Evolutionary conservation across 1,284 basidiomycete genomes (phyloP).

Genomic region (Trichosporon sp.): DNA sequence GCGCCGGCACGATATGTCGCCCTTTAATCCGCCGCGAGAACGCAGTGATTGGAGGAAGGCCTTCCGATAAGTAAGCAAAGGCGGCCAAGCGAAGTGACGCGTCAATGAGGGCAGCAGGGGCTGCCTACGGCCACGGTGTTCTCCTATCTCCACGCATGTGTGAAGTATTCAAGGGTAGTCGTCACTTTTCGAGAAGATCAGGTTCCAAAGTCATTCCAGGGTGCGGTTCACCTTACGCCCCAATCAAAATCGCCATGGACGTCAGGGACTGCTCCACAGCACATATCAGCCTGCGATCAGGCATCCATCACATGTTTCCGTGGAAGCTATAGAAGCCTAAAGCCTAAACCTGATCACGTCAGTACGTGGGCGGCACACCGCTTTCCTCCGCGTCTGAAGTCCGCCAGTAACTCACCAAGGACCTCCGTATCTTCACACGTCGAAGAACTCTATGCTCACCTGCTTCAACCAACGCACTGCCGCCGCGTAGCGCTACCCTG

Average conservation of each 20-base stretch:
- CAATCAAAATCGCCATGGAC: neutral
- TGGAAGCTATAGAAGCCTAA: conserved; percentile 5
- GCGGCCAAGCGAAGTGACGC: neutral
- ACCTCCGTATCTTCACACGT: neutral
- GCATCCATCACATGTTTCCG: neutral
- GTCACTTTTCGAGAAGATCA: neutral
- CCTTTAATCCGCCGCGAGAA: no score
- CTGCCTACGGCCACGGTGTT: neutral
- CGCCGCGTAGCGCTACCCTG: neutral
- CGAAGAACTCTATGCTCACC: neutral
- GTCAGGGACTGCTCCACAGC: neutral
- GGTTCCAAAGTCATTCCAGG: no score
- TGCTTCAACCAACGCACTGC: conserved; percentile 12
- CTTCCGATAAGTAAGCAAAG: neutral
- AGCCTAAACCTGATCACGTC: neutral
- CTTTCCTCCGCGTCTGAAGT: neutral
- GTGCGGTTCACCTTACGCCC: neutral
- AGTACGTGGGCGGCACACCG: neutral
- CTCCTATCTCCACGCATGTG: conserved; percentile 13
- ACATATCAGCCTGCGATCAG: neutral
- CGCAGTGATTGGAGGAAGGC: no score
- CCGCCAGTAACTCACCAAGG: neutral
- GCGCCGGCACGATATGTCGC: no score
- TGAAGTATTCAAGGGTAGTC: neutral
- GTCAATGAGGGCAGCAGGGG: no score